Base-by-base conservation (phyloP, 768 basidiomycete species). In the Tylopilus subfusipes region DNA sequence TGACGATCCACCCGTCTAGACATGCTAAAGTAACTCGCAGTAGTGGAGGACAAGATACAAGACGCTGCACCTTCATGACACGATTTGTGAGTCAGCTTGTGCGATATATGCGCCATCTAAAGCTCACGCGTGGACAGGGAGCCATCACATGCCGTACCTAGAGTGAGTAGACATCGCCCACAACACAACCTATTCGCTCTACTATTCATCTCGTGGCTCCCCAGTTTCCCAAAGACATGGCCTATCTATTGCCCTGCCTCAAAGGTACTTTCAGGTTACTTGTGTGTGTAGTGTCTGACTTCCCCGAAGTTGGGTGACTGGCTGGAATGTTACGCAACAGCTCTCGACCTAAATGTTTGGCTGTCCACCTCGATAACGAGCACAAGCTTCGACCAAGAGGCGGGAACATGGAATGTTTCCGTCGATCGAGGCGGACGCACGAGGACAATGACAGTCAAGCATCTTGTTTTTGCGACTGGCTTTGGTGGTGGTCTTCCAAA, bases 281-380 rank as follows among this genome's bases (percentile, higher is more conserved):
- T 24, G 2, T 11, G 0, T 34, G 11, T 25, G n/a, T 31, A 25
- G 22, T 33, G n/a, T 52, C 56, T 39, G 38, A 49, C n/a, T 33
- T 19, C 9, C 27, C 10, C 42, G 18, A 31, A 83, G 80, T 68
- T 86, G 33, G 83, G 77, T 5, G 80, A 82, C 56, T 87, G 82
- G 81, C 74, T 87, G 1, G 85, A 88, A 63, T 70, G 63, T 9
- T 88, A 87, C 54, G 83, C 79, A 0, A 71, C 77, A 11, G 64
- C 76, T 4, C 71, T 85, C 52, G 85, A 86, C 54, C 62, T 88
- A 9, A 80, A 84, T 57, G 77, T 84, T 18, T 86, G 83, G 86
- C 78, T 76, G 0, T 78, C 77, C 0, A 71, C 80, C 3, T 73
- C 65, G 16, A 67, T 81, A 22, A 64, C 53, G 1, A 67, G 59